Conservation (phyloP, 2,329 filamentous ascomycete species). For the Dichotomopilus funicola region DNA sequence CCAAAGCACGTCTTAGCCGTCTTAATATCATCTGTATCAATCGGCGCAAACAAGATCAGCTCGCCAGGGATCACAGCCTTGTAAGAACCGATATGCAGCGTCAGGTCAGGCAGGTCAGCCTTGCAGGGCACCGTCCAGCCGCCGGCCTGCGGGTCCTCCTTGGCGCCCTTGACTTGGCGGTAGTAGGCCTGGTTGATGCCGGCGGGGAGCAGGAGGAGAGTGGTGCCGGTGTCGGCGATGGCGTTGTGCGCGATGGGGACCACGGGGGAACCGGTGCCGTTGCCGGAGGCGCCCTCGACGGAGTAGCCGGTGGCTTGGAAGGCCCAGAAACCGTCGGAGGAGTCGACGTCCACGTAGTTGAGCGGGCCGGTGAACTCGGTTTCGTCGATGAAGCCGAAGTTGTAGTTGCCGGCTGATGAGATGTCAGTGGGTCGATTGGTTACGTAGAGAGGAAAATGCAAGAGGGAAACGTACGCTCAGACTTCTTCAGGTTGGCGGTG, state of each 20-base stretch:
- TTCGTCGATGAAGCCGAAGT: slow-evolving; percentile 45
- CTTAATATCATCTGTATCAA: slow-evolving; percentile 45
- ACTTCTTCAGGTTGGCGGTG: slow-evolving; percentile 31
- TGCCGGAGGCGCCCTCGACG: slow-evolving; percentile 35
- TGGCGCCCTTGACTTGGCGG: slow-evolving; percentile 42
- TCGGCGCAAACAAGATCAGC: slow-evolving; percentile 40
- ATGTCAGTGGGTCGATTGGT: slow-evolving; percentile 26
- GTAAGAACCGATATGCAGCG: slow-evolving; percentile 42
- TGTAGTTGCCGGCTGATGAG: slow-evolving; percentile 30
- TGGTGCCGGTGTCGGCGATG: slow-evolving; percentile 63
- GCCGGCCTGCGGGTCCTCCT: slow-evolving; percentile 38
- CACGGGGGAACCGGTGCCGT: slow-evolving; percentile 15
- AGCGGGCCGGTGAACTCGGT: slow-evolving; percentile 51
- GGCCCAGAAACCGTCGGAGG: slow-evolving; percentile 53
- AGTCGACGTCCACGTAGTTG: slow-evolving; percentile 49
- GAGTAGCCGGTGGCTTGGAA: slow-evolving; percentile 51
- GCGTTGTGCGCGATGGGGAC: slow-evolving; percentile 37
- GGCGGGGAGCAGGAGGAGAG: slow-evolving; percentile 51
- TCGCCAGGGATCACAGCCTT: slow-evolving; percentile 40
- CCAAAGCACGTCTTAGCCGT: slow-evolving; percentile 54
- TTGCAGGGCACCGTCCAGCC: slow-evolving; percentile 37
- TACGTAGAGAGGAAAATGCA: slow-evolving; percentile 29
- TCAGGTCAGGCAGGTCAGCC: slow-evolving; percentile 26
- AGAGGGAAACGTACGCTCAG: slow-evolving; percentile 35
- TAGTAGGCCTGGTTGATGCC: slow-evolving; percentile 51